Conservation (phyloP, 2,329 filamentous ascomycete genomes). For the Escovopsis weberi region DNA sequence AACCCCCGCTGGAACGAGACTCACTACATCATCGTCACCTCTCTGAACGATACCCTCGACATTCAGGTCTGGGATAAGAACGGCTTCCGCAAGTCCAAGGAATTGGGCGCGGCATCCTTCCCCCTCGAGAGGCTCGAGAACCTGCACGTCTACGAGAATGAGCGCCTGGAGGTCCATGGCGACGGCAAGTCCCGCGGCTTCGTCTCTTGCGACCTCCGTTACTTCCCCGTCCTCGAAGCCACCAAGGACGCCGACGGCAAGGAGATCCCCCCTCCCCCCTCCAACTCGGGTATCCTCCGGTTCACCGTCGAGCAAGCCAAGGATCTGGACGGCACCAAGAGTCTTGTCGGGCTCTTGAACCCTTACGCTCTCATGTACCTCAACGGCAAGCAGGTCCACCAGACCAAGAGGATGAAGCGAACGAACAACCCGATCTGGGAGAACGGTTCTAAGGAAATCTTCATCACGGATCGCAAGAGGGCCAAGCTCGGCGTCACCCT, state of each 20-base stretch:
- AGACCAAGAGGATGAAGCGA: constrained; percentile 84
- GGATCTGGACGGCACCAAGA: constrained; percentile 85
- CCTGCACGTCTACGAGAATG: constrained; percentile 64
- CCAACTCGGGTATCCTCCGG: constrained; percentile 83
- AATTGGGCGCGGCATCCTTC: constrained; percentile 79
- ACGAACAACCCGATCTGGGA: constrained; percentile 97
- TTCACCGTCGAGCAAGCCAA: constrained; percentile 95
- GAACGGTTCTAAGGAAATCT: constrained; percentile 80
- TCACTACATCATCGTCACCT: constrained; percentile 86
- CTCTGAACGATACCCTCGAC: constrained; percentile 75
- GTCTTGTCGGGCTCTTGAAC: constrained; percentile 77
- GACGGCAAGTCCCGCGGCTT: constrained; percentile 75
- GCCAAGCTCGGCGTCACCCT: constrained; percentile 83
- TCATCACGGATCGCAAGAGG: constrained; percentile 85
- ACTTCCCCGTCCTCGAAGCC: constrained; percentile 82
- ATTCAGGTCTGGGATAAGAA: constrained; percentile 86
- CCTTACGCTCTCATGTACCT: constrained; percentile 80
- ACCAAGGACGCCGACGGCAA: constrained; percentile 62
- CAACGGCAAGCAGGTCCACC: constrained; percentile 82
- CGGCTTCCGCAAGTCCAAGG: constrained; percentile 91
- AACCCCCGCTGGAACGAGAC: constrained; percentile 96
- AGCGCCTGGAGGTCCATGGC: constrained; percentile 68
- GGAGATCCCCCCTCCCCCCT: constrained; percentile 66
- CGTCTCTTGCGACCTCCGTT: constrained; percentile 69
- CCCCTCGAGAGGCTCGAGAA: constrained; percentile 69